phyloP scores from a whole-genome alignment of 2,329 filamentous ascomycete species.

The Aspergillus eucalypticola region DNA sequence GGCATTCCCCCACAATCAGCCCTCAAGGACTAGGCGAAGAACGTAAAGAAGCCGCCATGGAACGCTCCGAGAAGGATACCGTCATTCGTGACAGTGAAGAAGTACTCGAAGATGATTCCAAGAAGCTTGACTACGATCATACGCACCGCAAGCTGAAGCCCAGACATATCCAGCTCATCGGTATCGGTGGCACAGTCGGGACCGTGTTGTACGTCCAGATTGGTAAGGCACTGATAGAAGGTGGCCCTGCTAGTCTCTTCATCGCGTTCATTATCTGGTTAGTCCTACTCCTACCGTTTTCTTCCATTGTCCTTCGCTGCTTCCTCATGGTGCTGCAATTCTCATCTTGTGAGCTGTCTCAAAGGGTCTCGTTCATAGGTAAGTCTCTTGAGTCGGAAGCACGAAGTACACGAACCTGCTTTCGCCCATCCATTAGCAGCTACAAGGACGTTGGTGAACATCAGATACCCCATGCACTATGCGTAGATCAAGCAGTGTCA shows the following conservation, averaged over 20 bases:
- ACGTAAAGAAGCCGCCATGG: conserved; percentile 8
- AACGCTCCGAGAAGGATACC: conserved; percentile 21
- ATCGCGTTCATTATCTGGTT: conserved; percentile 50
- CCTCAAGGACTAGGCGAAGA: conserved; percentile 19
- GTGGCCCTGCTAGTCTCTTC: conserved; percentile 47
- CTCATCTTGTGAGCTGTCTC: background rate
- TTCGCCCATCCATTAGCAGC: background rate
- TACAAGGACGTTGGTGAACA: background rate
- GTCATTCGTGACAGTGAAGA: conserved; percentile 20
- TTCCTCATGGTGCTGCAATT: conserved; percentile 3
- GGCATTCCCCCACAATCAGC: conserved; percentile 12
- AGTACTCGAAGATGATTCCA: conserved; percentile 27
- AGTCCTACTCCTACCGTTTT: conserved; percentile 23
- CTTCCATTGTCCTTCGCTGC: conserved; percentile 7
- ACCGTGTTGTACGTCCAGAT: conserved; percentile 48
- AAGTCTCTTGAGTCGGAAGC: background rate
- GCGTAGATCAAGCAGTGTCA: background rate
- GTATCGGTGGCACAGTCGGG: conserved; percentile 49
- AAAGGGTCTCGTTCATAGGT: conserved; percentile 1
- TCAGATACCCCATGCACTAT: background rate
- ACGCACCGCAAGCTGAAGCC: conserved; percentile 47
- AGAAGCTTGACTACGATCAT: conserved; percentile 30
- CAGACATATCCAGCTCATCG: conserved; percentile 50
- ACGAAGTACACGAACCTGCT: background rate
- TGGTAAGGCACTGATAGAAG: conserved; percentile 41